A percentile compares a stretch with the other conserved stretches of the same genome.
Conservation (phyloP, 2,329 filamentous ascomycete genomes). For the Huntiella decipiens region DNA sequence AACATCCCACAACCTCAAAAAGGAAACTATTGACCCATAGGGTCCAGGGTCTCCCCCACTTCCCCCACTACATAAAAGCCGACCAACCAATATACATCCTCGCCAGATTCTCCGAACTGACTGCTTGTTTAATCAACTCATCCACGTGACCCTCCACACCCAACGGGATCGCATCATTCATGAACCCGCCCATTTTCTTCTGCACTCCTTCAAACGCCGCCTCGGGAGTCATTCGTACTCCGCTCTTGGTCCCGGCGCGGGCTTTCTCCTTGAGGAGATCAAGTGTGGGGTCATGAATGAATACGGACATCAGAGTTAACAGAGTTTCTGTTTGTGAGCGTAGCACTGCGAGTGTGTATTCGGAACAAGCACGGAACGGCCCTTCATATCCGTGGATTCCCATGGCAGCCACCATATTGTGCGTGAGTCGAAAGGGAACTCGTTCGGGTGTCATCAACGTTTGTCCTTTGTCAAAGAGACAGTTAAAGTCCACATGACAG, state of each 20-base stretch:
- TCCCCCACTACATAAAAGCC: slow-evolving; percentile 31
- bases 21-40: not conserved
- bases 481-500: slow-evolving; percentile 98
- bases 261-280: slow-evolving; percentile 66
- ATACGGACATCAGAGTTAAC: slow-evolving; percentile 94
- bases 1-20: slow-evolving; percentile 4
- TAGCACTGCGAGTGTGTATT: slow-evolving; percentile 68
- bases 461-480: slow-evolving; percentile 91
- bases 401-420: slow-evolving; percentile 98
- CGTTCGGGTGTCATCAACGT: slow-evolving; percentile 89
- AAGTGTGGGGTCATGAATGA: slow-evolving; percentile 89
- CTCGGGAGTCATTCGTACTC: slow-evolving; percentile 29
- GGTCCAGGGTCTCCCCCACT: not conserved
- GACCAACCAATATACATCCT: slow-evolving; percentile 97
- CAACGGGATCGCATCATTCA: slow-evolving; percentile 71
- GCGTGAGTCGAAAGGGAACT: slow-evolving; percentile 89
- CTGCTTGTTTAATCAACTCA: slow-evolving; percentile 75
- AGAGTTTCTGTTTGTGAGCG: slow-evolving; percentile 87
- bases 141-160: slow-evolving; percentile 97
- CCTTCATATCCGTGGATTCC: slow-evolving; percentile 87
- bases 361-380: slow-evolving; percentile 76
- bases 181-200: slow-evolving; percentile 66
- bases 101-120: slow-evolving; percentile 58
- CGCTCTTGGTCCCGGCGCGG: slow-evolving; percentile 17
- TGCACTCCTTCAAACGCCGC: slow-evolving; percentile 81